phyloP scores from a whole-genome alignment of 306 rosid genomes.

The Adenanthera pavonina region DNA sequence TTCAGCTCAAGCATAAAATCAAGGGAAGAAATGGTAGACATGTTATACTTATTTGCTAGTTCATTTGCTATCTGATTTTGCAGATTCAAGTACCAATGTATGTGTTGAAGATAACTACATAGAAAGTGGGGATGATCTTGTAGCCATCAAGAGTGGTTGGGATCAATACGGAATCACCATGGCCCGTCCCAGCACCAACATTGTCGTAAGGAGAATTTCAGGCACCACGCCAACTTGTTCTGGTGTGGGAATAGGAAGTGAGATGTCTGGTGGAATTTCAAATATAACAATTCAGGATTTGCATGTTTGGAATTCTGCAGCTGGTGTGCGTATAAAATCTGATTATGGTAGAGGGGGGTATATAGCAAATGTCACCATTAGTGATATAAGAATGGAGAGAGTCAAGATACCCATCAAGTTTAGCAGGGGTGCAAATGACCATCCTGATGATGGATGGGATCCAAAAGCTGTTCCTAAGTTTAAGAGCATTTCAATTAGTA shows the following conservation, averaged over 20 bases:
- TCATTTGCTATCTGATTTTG: conserved; percentile 32
- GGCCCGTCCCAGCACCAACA: conserved; percentile 77
- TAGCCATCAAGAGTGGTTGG: conserved; percentile 97
- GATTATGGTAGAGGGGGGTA: conserved; percentile 94
- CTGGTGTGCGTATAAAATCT: conserved; percentile 82
- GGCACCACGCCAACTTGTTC: conserved; percentile 98
- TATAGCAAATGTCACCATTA: conserved; percentile 62
- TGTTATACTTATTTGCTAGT: conserved; percentile 4
- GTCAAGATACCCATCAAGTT: conserved; percentile 86
- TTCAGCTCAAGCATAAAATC: background rate
- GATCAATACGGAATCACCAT: conserved; percentile 87
- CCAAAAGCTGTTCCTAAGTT: conserved; percentile 84
- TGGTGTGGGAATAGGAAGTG: conserved; percentile 96
- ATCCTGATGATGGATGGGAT: conserved; percentile 93
- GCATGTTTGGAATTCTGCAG: conserved; percentile 90
- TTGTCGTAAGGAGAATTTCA: conserved; percentile 79
- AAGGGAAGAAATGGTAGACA: background rate
- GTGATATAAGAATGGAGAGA: conserved; percentile 72
- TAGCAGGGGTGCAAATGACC: conserved; percentile 90
- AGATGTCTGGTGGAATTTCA: conserved; percentile 95
- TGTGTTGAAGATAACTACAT: conserved; percentile 95
- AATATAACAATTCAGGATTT: conserved; percentile 74
- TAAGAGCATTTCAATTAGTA: conserved; percentile 63
- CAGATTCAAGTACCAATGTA: conserved; percentile 84
- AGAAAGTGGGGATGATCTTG: conserved; percentile 96